A percentile compares a stretch with the other conserved stretches of the same genome.
These are phyloP conservation scores for Xylariaceae sp. DNA, from an alignment of 2,329 filamentous ascomycete species.

Conservation along the genomic window DNA sequence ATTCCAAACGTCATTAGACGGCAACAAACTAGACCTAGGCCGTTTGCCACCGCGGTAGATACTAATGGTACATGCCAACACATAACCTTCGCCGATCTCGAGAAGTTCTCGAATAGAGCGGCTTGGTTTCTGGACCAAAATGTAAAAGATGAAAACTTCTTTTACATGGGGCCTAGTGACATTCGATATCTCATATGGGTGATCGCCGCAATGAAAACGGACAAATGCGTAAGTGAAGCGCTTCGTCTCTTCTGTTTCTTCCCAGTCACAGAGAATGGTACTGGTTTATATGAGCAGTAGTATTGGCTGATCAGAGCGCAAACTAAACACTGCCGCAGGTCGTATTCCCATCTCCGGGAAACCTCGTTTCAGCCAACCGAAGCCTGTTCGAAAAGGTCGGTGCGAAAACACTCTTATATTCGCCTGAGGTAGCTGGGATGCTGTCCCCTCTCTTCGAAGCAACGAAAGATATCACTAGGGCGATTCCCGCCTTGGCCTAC, in stretches of 20 bases:
- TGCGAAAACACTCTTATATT: conserved; percentile 16
- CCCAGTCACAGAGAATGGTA: conserved; percentile 1
- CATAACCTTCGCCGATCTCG: conserved; percentile 22
- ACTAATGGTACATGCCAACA: conserved; percentile 12
- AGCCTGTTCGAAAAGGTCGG: conserved; percentile 13
- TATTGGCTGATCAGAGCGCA: background rate
- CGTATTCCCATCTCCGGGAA: background rate
- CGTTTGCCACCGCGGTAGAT: conserved; percentile 13
- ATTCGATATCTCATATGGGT: conserved; percentile 18
- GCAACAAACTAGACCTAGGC: conserved; percentile 1
- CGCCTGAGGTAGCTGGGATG: conserved; percentile 10
- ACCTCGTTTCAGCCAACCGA: background rate
- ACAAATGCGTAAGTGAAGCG: conserved; percentile 17
- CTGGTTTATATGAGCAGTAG: background rate
- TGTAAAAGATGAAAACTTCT: conserved; percentile 13
- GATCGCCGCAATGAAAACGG: conserved; percentile 20
- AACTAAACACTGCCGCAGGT: background rate
- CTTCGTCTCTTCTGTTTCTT: background rate
- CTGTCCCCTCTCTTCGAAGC: conserved; percentile 8
- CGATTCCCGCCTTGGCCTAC: conserved; percentile 6
- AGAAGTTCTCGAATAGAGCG: conserved; percentile 25
- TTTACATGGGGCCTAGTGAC: conserved; percentile 22
- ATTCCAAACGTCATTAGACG: conserved; percentile 16
- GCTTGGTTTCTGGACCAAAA: conserved; percentile 25
- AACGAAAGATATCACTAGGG: conserved; percentile 10